Base-by-base conservation (phyloP, 2,329 filamentous ascomycete genomes). In the Cercospora sesami region DNA sequence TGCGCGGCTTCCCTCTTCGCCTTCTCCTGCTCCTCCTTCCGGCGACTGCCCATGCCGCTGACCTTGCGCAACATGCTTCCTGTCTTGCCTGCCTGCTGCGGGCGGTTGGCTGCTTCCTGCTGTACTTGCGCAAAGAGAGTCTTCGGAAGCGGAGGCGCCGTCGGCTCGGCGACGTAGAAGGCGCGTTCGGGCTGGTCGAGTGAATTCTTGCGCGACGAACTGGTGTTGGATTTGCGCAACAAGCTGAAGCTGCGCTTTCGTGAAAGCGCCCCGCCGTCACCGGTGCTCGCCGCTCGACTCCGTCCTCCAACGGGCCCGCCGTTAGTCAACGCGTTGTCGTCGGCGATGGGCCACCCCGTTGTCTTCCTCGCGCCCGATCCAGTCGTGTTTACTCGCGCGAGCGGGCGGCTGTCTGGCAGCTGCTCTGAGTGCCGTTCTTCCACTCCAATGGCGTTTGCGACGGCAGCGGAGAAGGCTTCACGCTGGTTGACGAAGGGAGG, bases 1-100 rank as follows among this genome's bases (percentile, higher is more conserved):
- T 79, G 87, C 84, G 76, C 83, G 48, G 30, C 65, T 66, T 60
- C 68, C 64, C 62, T 70, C 69, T 63, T 72, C 64, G 58, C 57
- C 33, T 63, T 58, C 28, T 72, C 67, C 31, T 67, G 65, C 68
- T 73, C 69, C 45, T 72, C 68, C 62, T 68, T 61, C 51, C 68
- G 66, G 68, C 69, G 68, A 77, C 80, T 86, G 28, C 64, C 63
- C 64, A 64, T 57, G 18, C 51, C 62, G 26, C 59, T 62, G 23
- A 53, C 64, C 68, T 75, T 78, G 55, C 77, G 74, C 69, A 78
- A 68, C 77, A 79, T 78, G 59, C 48, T 68, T 10, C 48, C 62
- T 39, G 62, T 36, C 18, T 28, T 63, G 53, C 53, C 30, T 10
- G 51, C 31, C 30, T 57, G 62, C 39, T 28, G 45, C 21, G 60